Evolutionary conservation across 1,284 basidiomycete species (phyloP).

Genomic region (Malassezia arunalokei): DNA sequence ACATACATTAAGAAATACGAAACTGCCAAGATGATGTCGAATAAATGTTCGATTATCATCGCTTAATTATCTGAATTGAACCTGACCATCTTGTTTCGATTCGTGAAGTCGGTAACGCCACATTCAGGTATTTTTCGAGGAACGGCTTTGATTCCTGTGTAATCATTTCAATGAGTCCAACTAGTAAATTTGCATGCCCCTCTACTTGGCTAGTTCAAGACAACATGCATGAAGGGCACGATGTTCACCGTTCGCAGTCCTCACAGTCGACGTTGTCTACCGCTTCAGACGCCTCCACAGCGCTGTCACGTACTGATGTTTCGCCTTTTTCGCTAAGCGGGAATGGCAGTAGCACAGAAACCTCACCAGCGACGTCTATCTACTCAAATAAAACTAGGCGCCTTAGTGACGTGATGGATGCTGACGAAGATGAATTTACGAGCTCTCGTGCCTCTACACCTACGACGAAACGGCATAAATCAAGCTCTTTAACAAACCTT

Average conservation of each 20-base stretch:
- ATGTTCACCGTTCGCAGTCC: neutral
- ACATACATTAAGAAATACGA: no score
- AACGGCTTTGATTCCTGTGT: no score
- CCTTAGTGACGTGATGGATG: neutral
- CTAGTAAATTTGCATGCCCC: no score
- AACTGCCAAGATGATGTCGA: no score
- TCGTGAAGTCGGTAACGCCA: neutral
- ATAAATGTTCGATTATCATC: no score
- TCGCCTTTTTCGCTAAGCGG: slow-evolving; percentile 2
- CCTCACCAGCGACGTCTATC: slow-evolving; percentile 5
- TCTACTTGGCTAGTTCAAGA: no score
- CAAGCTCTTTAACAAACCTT: neutral
- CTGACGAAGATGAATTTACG: neutral
- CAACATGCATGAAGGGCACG: neutral
- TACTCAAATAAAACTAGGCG: slow-evolving; percentile 1
- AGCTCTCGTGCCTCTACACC: neutral
- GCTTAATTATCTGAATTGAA: no score
- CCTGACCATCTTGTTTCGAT: neutral
- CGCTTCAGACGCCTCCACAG: slow-evolving; percentile 16
- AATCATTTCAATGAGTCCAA: no score
- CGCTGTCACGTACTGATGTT: slow-evolving; percentile 1
- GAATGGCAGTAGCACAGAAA: slow-evolving; percentile 1
- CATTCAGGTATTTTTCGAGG: neutral
- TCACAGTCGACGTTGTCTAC: slow-evolving; percentile 16
- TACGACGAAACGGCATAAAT: slow-evolving; percentile 3